A percentile compares a stretch with the other conserved stretches of the same genome.
Evolutionary conservation across 768 basidiomycete species (phyloP).

Genomic region (Russula abietina): DNA sequence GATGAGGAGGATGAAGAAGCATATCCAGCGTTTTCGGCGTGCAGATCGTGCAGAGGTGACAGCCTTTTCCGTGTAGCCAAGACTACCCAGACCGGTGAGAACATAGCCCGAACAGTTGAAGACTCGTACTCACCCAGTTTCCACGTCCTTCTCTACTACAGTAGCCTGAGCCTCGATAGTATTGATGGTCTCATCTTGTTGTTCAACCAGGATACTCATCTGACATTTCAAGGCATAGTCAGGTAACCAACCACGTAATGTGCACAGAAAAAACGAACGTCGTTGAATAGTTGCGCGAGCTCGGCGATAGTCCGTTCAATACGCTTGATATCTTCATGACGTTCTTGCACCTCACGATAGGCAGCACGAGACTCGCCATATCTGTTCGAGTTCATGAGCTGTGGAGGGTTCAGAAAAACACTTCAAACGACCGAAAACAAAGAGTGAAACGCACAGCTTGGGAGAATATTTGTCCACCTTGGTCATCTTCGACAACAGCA

Average conservation of each 20-base stretch:
- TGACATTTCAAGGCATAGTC: slow-evolving; percentile 28
- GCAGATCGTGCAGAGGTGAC: slow-evolving; percentile 82
- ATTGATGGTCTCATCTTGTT: slow-evolving; percentile 86
- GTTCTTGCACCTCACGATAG: slow-evolving; percentile 94
- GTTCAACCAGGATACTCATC: slow-evolving; percentile 94
- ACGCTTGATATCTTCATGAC: slow-evolving; percentile 92
- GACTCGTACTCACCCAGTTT: slow-evolving; percentile 60
- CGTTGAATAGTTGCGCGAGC: slow-evolving; percentile 93
- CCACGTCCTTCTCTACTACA: slow-evolving; percentile 74
- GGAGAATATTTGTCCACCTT: slow-evolving; percentile 68
- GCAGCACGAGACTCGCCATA: slow-evolving; percentile 85
- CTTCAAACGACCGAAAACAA: background rate
- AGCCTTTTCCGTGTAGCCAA: slow-evolving; percentile 80
- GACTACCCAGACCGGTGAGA: slow-evolving; percentile 38
- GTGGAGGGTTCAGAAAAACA: slow-evolving; percentile 2
- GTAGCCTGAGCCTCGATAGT: slow-evolving; percentile 74
- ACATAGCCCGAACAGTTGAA: background rate
- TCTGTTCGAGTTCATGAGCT: slow-evolving; percentile 89
- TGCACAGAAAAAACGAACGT: slow-evolving; percentile 46
- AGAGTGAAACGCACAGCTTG: slow-evolving; percentile 46
- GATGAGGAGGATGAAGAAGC: slow-evolving; percentile 67
- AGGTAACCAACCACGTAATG: background rate
- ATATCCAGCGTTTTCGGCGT: slow-evolving; percentile 96
- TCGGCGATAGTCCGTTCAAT: slow-evolving; percentile 92
- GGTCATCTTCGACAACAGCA: slow-evolving; percentile 58